phyloP scores from a whole-genome alignment of 805 yeast species.

The Starmerella apicola region DNA sequence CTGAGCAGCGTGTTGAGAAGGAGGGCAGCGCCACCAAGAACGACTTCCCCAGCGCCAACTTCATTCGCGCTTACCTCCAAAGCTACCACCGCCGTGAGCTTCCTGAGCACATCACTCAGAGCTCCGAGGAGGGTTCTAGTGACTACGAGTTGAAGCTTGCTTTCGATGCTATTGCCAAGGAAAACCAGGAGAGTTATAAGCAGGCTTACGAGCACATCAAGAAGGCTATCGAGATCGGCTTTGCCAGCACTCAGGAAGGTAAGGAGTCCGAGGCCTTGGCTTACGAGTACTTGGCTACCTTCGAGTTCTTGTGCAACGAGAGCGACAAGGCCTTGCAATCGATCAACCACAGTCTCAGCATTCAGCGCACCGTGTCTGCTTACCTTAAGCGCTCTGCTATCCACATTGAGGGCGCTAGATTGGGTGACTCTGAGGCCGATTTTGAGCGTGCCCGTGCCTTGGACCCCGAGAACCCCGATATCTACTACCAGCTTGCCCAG shows the following conservation, averaged over 20 bases:
- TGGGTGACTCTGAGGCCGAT: slow-evolving; percentile 47
- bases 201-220: slow-evolving; percentile 41
- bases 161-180: slow-evolving; percentile 40
- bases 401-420: slow-evolving; percentile 64
- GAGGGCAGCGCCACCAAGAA: slow-evolving; percentile 34
- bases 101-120: slow-evolving; percentile 36
- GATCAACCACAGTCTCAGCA: slow-evolving; percentile 50
- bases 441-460: slow-evolving; percentile 59
- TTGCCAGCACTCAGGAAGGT: slow-evolving; percentile 6
- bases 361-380: slow-evolving; percentile 62
- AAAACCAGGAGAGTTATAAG: slow-evolving; percentile 44
- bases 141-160: slow-evolving; percentile 57
- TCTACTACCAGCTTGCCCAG: slow-evolving; percentile 92
- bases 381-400: slow-evolving; percentile 72
- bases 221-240: slow-evolving; percentile 23
- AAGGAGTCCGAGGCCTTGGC: slow-evolving; percentile 46
- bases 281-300: slow-evolving; percentile 70
- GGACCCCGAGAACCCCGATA: slow-evolving; percentile 64
- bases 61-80: slow-evolving; percentile 74
- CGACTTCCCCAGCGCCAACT: slow-evolving; percentile 33
- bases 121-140: slow-evolving; percentile 42
- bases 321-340: slow-evolving; percentile 50
- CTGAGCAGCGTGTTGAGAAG: slow-evolving; percentile 48
- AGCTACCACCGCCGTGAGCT: slow-evolving; percentile 56
- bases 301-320: slow-evolving; percentile 70